Evolutionary conservation across 169 alveolate genomes (phyloP).

Genomic region (Eimeria zaria): DNA sequence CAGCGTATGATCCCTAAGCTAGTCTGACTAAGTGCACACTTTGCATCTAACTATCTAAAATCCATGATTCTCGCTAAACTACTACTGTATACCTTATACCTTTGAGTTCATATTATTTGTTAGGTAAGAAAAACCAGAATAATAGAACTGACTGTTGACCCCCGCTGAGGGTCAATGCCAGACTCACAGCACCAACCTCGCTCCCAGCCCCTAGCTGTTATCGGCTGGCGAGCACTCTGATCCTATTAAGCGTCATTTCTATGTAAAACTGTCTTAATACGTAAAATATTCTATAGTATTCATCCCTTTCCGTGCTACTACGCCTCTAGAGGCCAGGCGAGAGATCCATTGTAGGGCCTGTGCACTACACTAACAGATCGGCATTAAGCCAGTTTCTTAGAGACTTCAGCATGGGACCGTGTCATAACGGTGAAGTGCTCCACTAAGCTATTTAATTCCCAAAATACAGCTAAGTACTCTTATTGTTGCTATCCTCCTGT

Average conservation of each 20-base stretch:
- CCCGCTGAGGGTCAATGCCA: neutral
- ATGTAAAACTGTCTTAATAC: neutral
- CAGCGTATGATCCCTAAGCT: conserved; percentile 21
- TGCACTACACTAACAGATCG: neutral
- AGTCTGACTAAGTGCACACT: neutral
- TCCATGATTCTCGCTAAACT: neutral
- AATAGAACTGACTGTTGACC: neutral
- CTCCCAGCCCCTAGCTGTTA: neutral
- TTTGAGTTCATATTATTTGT: neutral
- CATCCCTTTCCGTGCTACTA: neutral
- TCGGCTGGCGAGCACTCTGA: neutral
- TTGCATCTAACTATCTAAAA: neutral
- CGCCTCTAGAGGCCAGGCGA: neutral
- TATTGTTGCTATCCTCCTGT: no score
- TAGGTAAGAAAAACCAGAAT: neutral
- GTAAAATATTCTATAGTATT: neutral
- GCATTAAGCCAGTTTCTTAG: no score
- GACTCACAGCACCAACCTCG: neutral
- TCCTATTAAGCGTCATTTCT: neutral
- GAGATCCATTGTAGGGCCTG: neutral
- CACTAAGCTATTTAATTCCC: no score
- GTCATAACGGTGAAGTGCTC: no score
- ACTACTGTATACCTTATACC: neutral
- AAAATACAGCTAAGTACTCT: no score
- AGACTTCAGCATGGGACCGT: no score